A percentile compares a stretch with the other conserved stretches of the same genome.
phyloP scores from a whole-genome alignment of 345 rosid genomes.

The Nasturtium officinale region DNA sequence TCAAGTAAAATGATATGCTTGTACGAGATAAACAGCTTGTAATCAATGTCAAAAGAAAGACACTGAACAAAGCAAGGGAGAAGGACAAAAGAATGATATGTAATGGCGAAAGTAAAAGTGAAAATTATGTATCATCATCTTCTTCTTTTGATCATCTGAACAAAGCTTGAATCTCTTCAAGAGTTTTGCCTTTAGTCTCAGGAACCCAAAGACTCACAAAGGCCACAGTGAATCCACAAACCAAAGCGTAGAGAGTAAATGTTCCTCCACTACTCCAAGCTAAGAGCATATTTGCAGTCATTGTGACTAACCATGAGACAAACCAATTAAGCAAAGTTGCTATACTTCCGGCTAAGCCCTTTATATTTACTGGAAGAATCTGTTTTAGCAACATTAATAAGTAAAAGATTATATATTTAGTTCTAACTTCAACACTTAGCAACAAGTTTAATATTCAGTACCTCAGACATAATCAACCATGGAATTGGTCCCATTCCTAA shows the following conservation, averaged over 20 bases:
- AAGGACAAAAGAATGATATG: conserved; percentile 37
- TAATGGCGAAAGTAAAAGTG: conserved; percentile 17
- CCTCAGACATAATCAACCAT: conserved; percentile 99
- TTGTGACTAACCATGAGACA: conserved; percentile 60
- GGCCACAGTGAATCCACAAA: conserved; percentile 63
- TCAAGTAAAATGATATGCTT: conserved; percentile 27
- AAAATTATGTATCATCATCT: background rate
- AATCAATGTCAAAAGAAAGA: conserved; percentile 19
- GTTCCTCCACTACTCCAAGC: conserved; percentile 89
- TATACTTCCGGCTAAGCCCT: conserved; percentile 91
- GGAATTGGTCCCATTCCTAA: conserved; percentile 96
- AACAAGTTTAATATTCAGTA: conserved; percentile 30
- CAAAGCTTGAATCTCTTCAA: conserved; percentile 92
- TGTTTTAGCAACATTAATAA: conserved; percentile 38
- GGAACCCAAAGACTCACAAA: conserved; percentile 78
- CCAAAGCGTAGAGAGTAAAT: conserved; percentile 68
- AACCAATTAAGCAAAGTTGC: conserved; percentile 93
- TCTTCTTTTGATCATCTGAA: conserved; percentile 63
- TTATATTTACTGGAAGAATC: conserved; percentile 90
- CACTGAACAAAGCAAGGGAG: conserved; percentile 18
- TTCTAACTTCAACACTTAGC: background rate
- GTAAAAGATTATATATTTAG: background rate
- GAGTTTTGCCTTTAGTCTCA: conserved; percentile 86
- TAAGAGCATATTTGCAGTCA: conserved; percentile 91
- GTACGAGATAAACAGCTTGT: conserved; percentile 30